phyloP scores from a whole-genome alignment of 345 rosid species.

The Populus alba region DNA sequence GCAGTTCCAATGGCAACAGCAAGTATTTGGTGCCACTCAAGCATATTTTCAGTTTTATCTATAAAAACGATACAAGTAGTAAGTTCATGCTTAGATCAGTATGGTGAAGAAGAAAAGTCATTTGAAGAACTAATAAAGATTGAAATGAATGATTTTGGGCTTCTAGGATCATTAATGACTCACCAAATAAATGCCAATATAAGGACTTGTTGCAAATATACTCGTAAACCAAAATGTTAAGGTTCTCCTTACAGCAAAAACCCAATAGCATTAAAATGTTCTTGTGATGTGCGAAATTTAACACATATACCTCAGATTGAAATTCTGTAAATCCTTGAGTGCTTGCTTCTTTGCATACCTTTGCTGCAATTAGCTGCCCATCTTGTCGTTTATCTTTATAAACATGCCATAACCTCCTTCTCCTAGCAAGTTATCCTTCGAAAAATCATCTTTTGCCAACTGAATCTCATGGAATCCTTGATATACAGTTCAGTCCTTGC shows the following conservation, averaged over 20 bases:
- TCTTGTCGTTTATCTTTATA: constrained; percentile 52
- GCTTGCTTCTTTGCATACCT: constrained; percentile 58
- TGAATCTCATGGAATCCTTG: constrained; percentile 47
- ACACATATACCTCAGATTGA: constrained; percentile 48
- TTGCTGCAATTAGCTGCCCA: constrained; percentile 56
- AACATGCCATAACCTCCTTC: constrained; percentile 65
- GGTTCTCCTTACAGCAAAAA: constrained; percentile 58
- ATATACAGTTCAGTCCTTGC: constrained; percentile 44
- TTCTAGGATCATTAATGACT: constrained; percentile 1
- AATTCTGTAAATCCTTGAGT: constrained; percentile 54
- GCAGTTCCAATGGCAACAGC: no score
- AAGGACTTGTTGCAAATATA: constrained; percentile 67
- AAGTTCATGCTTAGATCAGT: background rate
- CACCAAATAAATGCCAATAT: constrained; percentile 63
- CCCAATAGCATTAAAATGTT: constrained; percentile 71
- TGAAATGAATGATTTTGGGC: background rate
- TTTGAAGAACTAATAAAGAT: background rate
- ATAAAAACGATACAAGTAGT: no score
- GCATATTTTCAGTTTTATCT: no score
- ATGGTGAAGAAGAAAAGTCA: background rate
- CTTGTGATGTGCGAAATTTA: constrained; percentile 64
- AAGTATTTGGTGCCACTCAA: no score
- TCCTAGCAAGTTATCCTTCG: constrained; percentile 46
- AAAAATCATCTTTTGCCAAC: constrained; percentile 47
- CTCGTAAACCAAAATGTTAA: constrained; percentile 62